Evolutionary conservation across 75 land plant genomes (phyloP), one percentile per base, ranked within the genome.

Genomic region (Ceratopteris richardii): DNA sequence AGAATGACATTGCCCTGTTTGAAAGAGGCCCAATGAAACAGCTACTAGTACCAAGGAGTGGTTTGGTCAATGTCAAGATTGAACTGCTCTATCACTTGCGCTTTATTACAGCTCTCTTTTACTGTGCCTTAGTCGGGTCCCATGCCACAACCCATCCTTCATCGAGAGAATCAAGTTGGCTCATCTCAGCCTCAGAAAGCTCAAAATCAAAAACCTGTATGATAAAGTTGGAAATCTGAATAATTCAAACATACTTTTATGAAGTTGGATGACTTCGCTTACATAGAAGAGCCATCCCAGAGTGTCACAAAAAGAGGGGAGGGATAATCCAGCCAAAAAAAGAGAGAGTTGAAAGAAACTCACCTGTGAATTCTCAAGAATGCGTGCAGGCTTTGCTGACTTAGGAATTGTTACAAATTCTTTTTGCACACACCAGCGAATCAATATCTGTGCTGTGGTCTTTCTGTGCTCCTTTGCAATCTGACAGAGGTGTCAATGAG

Each of bases 291-390:
- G 3, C 9, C 37, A 33, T 3, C 7, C 37, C 37, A 4, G 37
- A 33, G 9, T 3, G 37, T 33, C 37, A 33, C n/a, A n/a, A n/a
- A n/a, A n/a, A n/a, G n/a, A n/a, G n/a, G n/a, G n/a, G n/a, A n/a
- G n/a, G n/a, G n/a, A n/a, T n/a, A n/a, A n/a, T n/a, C n/a, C n/a
- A n/a, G 27, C 48, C 21, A 24, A 13, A 23, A 21, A 17, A 57
- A 60, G 21, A 3, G 28, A 60, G 29, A 22, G 17, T 29, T 12
- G 36, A 20, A 51, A 31, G 3, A 1, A 14, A 29, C 26, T 46
- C 53, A 69, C 74, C 74, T 72, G 68, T 1, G 74, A 65, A 46
- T 72, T 72, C 31, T 72, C 74, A 12, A 65, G 40, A 24, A 72
- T 72, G 18, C 74, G 61, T 5, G 26, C 14, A 33, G 74, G 74